phyloP scores from a whole-genome alignment of 495 filamentous ascomycete genomes.

The Cladorrhinum samala region DNA sequence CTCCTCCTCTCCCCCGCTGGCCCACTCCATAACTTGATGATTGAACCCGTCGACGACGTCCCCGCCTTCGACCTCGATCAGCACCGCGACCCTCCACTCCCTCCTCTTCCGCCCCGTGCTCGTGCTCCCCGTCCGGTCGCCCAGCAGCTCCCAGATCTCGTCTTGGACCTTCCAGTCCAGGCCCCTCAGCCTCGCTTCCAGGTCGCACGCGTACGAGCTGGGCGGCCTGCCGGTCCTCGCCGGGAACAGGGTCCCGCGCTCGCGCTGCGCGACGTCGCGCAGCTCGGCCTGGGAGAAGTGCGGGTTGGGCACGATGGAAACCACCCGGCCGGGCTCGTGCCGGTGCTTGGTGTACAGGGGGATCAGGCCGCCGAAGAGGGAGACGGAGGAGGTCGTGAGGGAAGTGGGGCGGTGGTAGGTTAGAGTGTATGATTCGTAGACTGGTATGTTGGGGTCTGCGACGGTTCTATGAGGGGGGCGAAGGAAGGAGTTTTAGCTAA shows the following conservation, averaged over 20 bases:
- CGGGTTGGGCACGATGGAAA: conserved; percentile 15
- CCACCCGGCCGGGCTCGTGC: conserved; percentile 9
- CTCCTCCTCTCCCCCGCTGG: background rate
- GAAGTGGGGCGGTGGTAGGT: conserved; percentile 13
- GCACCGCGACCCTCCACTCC: conserved; percentile 16
- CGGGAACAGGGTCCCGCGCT: conserved; percentile 1
- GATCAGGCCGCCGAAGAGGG: conserved; percentile 9
- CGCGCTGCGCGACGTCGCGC: background rate
- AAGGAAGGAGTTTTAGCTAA: background rate
- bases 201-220: conserved; percentile 1
- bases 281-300: conserved; percentile 18
- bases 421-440: conserved; percentile 19
- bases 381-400: background rate
- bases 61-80: conserved; percentile 9
- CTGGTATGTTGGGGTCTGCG: background rate
- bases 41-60: conserved; percentile 1
- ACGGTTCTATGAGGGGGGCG: background rate
- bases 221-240: background rate
- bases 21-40: background rate
- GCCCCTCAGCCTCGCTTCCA: conserved; percentile 10
- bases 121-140: conserved; percentile 16
- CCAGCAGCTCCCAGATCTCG: conserved; percentile 18
- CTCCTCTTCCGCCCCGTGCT: conserved; percentile 14
- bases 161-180: conserved; percentile 22
- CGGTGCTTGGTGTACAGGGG: background rate